These are phyloP conservation scores for Zygoascus meyerae DNA, from an alignment of 1,139 yeast species.

Conservation along the genomic window DNA sequence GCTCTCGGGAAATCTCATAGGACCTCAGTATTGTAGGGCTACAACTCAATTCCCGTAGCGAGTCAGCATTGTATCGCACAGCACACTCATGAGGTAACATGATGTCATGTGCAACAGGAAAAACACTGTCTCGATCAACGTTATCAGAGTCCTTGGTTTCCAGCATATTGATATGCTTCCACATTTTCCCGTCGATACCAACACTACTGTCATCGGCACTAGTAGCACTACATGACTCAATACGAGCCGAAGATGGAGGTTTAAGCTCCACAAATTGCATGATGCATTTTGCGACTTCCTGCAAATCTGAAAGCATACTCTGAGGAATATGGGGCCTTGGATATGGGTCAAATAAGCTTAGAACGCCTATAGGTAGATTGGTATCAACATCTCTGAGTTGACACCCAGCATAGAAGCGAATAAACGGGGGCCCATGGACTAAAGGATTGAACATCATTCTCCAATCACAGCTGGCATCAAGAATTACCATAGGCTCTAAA, in stretches of 20 bases:
- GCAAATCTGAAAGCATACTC: slow-evolving; percentile 36
- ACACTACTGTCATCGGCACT: slow-evolving; percentile 1
- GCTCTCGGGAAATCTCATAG: slow-evolving; percentile 37
- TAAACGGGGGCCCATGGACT: slow-evolving; percentile 54
- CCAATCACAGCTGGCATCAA: slow-evolving; percentile 66
- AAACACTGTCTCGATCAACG: background rate
- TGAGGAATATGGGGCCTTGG: slow-evolving; percentile 39
- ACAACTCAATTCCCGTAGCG: slow-evolving; percentile 9
- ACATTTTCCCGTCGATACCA: background rate
- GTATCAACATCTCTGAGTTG: slow-evolving; percentile 41
- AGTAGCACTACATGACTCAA: slow-evolving; percentile 17
- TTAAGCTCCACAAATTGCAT: slow-evolving; percentile 39
- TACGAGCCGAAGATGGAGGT: slow-evolving; percentile 17
- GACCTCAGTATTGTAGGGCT: slow-evolving; percentile 26
- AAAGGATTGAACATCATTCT: slow-evolving; percentile 55
- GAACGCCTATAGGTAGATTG: slow-evolving; percentile 47
- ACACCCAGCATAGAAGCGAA: slow-evolving; percentile 59
- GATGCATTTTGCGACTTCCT: slow-evolving; percentile 39
- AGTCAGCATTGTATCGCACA: slow-evolving; percentile 9
- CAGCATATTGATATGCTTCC: background rate
- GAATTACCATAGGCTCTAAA: slow-evolving; percentile 44
- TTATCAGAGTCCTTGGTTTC: background rate
- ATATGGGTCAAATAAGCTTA: slow-evolving; percentile 54
- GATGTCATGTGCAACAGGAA: background rate
- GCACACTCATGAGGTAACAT: slow-evolving; percentile 13